These are phyloP conservation scores for Lactarius sanguifluus DNA, from an alignment of 768 basidiomycete genomes.

Conservation along the genomic window DNA sequence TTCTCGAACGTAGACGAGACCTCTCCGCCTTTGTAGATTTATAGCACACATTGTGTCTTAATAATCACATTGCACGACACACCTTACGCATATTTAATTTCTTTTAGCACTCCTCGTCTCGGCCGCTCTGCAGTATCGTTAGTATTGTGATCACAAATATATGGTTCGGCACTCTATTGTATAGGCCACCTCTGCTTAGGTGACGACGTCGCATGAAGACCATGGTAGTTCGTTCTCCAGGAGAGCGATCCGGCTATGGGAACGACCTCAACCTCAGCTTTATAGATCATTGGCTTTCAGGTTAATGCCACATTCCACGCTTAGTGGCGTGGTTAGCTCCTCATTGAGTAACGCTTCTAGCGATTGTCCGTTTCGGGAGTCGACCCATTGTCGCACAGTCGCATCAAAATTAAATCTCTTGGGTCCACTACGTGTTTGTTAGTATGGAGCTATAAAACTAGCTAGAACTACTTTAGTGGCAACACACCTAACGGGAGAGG, in stretches of 20 bases:
- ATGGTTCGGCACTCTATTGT: neutral
- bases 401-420: conserved; percentile 84
- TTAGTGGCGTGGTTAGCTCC: conserved; percentile 57
- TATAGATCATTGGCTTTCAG: neutral
- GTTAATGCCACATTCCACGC: conserved; percentile 31
- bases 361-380: conserved; percentile 62
- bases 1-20: conserved; percentile 56
- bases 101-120: conserved; percentile 9
- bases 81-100: neutral
- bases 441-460: neutral
- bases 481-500: conserved; percentile 77
- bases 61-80: conserved; percentile 2
- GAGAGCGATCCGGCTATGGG: neutral
- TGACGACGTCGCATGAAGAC: neutral
- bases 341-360: conserved; percentile 63
- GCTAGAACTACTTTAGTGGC: neutral
- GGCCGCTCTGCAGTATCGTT: conserved; percentile 9
- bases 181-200: neutral
- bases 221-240: neutral
- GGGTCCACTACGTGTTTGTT: conserved; percentile 61
- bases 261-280: neutral
- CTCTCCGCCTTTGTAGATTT: conserved; percentile 23
- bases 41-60: conserved; percentile 5
- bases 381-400: conserved; percentile 65
- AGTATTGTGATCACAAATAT: conserved; percentile 10